These are phyloP conservation scores for Taphrina betulina DNA, from an alignment of 1,139 yeast species.

Conservation along the genomic window DNA sequence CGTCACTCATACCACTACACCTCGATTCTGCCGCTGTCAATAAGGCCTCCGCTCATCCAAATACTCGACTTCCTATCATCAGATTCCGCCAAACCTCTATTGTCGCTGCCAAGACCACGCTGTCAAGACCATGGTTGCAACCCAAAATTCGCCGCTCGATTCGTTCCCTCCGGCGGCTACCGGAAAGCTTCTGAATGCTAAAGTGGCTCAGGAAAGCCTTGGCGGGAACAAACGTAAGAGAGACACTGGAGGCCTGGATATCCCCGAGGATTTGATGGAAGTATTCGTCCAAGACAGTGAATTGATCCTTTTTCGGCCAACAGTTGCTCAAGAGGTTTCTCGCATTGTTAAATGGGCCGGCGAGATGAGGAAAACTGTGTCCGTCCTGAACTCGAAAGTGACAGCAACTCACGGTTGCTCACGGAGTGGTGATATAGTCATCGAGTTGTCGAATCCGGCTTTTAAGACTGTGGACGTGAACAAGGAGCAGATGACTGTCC, in stretches of 20 bases:
- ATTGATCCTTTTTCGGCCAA: not conserved
- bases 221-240: constrained; percentile 8
- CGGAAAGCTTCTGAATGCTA: constrained; percentile 3
- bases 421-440: constrained; percentile 11
- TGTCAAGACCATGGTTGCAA: too few species aligned
- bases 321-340: not conserved
- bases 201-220: constrained; percentile 13
- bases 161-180: constrained; percentile 15
- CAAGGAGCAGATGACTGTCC: constrained; percentile 6
- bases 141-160: too few species aligned
- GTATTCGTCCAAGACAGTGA: too few species aligned
- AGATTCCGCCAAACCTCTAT: too few species aligned
- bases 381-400: constrained; percentile 12
- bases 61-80: too few species aligned
- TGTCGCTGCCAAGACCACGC: too few species aligned
- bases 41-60: too few species aligned
- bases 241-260: not conserved
- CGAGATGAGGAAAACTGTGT: too few species aligned
- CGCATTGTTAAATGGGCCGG: not conserved
- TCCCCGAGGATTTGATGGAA: constrained; percentile 1
- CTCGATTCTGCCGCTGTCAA: too few species aligned
- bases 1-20: too few species aligned
- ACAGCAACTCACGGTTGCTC: constrained; percentile 17
- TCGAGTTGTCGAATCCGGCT: not conserved
- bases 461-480: constrained; percentile 7